Evolutionary conservation across 495 filamentous ascomycete genomes (phyloP), one percentile per base, ranked within the genome.

Genomic region (Xylaria bambusicola): DNA sequence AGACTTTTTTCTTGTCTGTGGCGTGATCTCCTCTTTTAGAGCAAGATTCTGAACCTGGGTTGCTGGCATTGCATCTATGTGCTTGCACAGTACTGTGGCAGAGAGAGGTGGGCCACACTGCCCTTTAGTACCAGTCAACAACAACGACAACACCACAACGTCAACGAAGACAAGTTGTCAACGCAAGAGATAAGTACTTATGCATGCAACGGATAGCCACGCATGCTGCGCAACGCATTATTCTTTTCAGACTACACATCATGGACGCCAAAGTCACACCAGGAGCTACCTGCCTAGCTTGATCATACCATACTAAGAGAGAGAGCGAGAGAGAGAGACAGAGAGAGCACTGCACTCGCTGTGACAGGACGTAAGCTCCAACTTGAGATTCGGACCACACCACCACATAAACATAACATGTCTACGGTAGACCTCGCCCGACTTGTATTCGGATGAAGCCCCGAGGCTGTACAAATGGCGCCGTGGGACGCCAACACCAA

Each of bases 161-260:
- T 52, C 49, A 2, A 60, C 33, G 49, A n/a, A n/a, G n/a, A 31
- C 57, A 12, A 52, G 27, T 35, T 60, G 48, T 52, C 49, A 53
- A 17, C 18, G 35, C 48, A 36, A 23, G 3, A 17, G 56, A 40
- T 44, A 15, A 6, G 26, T 21, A n/a, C n/a, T n/a, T n/a, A 53
- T 52, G 57, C 21, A 45, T 60, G 49, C 40, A 20, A 35, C 26
- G 31, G 57, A 9, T 40, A 40, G 49, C 57, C 38, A 27, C 46
- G 31, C 38, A 52, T 60, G 57, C 24, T 47, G 57, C 57, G 41
- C 26, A 47, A 60, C 57, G 40, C 57, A 60, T 60, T 26, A 29
- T 41, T 58, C 36, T 26, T 45, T 26, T 58, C n/a, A 29, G 13
- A 40, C 49, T 46, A n/a, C 23, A 40, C 49, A 47, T 21, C 20